A percentile compares a stretch with the other conserved stretches of the same genome.
These are phyloP conservation scores for Podosphaera fusca DNA, from an alignment of 2,329 filamentous ascomycete genomes.

Conservation along the genomic window DNA sequence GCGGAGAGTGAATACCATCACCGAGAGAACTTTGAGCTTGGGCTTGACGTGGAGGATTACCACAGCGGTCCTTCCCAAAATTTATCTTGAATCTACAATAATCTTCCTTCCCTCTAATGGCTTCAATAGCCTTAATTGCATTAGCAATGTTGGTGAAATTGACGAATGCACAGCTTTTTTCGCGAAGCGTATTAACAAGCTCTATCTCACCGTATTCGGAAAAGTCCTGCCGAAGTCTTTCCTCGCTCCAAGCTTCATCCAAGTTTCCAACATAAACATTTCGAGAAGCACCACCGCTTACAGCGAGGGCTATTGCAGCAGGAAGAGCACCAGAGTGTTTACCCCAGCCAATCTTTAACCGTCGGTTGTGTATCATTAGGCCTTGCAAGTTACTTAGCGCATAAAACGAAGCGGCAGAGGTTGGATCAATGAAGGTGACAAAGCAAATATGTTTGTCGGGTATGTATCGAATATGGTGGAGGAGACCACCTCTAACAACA, in stretches of 20 bases:
- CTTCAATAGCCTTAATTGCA: constrained; percentile 97
- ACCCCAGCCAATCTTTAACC: constrained; percentile 96
- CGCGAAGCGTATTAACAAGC: constrained; percentile 81
- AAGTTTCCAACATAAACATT: constrained; percentile 97
- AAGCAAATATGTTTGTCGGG: constrained; percentile 99
- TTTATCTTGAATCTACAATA: constrained; percentile 99
- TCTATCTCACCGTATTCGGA: constrained; percentile 96
- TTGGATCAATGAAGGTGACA: constrained; percentile 97
- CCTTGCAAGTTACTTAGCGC: constrained; percentile 93
- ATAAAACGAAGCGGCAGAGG: constrained; percentile 92
- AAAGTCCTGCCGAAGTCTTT: constrained; percentile 86
- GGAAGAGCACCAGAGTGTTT: constrained; percentile 95
- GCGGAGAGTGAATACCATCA: constrained; percentile 34
- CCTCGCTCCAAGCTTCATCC: constrained; percentile 92
- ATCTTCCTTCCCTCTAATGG: constrained; percentile 79
- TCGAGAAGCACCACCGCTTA: constrained; percentile 88
- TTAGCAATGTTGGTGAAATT: constrained; percentile 99
- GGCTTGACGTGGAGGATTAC: constrained; percentile 80
- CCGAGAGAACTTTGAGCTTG: constrained; percentile 38
- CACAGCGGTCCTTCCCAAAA: constrained; percentile 95
- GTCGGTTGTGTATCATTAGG: constrained; percentile 95
- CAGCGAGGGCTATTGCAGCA: constrained; percentile 82
- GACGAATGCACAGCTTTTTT: constrained; percentile 98
- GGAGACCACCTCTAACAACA: constrained; percentile 78
- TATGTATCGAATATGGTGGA: constrained; percentile 97